Conservation (phyloP, 805 yeast species). For the Peterozyma toletana region DNA sequence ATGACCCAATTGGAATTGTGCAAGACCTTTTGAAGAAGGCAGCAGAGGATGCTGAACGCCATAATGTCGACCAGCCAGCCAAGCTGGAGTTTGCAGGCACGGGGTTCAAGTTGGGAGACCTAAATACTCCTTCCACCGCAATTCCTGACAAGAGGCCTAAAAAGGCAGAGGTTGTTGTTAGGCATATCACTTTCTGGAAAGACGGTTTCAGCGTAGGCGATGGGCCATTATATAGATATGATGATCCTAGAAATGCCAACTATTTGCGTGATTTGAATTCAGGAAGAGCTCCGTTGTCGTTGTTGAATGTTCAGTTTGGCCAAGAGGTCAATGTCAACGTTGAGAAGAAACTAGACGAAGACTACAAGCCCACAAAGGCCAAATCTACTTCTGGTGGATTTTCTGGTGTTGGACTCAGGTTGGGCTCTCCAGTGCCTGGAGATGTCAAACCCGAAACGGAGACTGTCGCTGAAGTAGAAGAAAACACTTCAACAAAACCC, state of each 20-base stretch:
- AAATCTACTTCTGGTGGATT: constrained; percentile 37
- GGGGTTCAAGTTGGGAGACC: constrained; percentile 44
- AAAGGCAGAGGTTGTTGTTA: constrained; percentile 45
- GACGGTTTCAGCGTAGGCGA: constrained; percentile 96
- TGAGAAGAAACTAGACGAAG: constrained; percentile 62
- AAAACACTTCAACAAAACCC: constrained; percentile 13
- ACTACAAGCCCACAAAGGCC: constrained; percentile 57
- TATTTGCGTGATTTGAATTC: constrained; percentile 74
- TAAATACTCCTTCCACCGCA: constrained; percentile 22
- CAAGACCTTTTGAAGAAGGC: constrained; percentile 62
- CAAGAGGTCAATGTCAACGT: constrained; percentile 83
- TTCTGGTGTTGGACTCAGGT: constrained; percentile 71
- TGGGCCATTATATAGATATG: constrained; percentile 78
- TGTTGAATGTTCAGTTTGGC: constrained; percentile 73
- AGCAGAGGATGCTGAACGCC: constrained; percentile 35
- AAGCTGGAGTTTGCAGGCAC: constrained; percentile 34
- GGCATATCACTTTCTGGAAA: constrained; percentile 91
- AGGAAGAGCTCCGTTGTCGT: constrained; percentile 85
- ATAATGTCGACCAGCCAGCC: constrained; percentile 15
- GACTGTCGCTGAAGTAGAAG: constrained; percentile 8
- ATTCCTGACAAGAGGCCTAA: constrained; percentile 21
- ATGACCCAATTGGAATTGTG: constrained; percentile 34
- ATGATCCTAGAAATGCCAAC: constrained; percentile 82
- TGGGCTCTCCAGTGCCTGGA: constrained; percentile 87
- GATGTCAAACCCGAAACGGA: constrained; percentile 29